Evolutionary conservation across 257 asterid species (phyloP).

Genomic region (Capsicum pubescens): DNA sequence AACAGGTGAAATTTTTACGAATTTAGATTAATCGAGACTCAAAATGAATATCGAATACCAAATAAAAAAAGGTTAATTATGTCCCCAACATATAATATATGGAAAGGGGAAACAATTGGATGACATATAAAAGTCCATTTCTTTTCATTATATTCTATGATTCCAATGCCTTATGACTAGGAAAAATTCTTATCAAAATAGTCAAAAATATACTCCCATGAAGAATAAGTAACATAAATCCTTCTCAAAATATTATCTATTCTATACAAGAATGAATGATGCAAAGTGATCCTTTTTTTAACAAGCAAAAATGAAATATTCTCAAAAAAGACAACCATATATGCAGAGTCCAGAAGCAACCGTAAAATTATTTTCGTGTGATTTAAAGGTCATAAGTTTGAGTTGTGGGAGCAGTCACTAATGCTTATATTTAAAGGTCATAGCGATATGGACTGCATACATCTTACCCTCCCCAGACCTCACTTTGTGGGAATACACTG

Average conservation of each 20-base stretch:
- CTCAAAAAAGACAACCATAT: slow-evolving; percentile 25
- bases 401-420: no score
- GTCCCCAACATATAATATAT: neutral
- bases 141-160: neutral
- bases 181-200: neutral
- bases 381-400: neutral
- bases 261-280: slow-evolving; percentile 32
- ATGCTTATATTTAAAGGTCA: no score
- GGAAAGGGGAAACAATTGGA: neutral
- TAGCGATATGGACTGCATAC: no score
- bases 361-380: neutral
- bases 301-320: slow-evolving; percentile 19
- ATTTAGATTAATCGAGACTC: neutral
- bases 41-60: neutral
- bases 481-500: no score
- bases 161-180: neutral
- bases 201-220: neutral
- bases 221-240: neutral
- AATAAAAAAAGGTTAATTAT: neutral
- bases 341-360: neutral
- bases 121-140: neutral
- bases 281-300: slow-evolving; percentile 29
- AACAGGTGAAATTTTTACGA: neutral
- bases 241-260: slow-evolving; percentile 28
- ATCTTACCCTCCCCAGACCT: no score